A percentile compares a stretch with the other conserved stretches of the same genome.
phyloP scores from a whole-genome alignment of 2,329 filamentous ascomycete species.

The Fusarium tupiense region DNA sequence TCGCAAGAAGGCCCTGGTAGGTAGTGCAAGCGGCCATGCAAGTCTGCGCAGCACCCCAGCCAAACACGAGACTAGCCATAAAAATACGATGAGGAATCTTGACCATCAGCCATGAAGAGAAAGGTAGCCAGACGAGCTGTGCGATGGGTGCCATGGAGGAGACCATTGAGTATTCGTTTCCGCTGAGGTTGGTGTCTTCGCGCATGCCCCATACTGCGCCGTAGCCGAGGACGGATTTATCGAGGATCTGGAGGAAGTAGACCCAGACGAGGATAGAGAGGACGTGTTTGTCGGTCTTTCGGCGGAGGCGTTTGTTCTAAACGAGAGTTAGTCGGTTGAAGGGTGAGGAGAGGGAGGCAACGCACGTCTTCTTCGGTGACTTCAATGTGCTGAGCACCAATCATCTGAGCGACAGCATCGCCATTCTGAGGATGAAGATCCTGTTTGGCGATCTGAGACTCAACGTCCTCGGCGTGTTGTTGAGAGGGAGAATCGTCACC shows the following conservation, averaged over 20 bases:
- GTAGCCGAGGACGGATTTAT: constrained; percentile 67
- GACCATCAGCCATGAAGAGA: constrained; percentile 68
- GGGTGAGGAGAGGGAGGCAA: rapidly evolving
- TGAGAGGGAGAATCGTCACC: constrained; percentile 7
- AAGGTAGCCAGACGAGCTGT: constrained; percentile 69
- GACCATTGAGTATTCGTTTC: constrained; percentile 66
- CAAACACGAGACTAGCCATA: constrained; percentile 60
- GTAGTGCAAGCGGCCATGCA: constrained; percentile 58
- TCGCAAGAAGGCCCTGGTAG: constrained; percentile 59
- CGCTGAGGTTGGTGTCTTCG: constrained; percentile 59
- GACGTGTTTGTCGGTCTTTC: constrained; percentile 70
- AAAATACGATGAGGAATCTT: constrained; percentile 68
- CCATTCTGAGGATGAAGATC: background rate
- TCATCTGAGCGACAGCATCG: constrained; percentile 24
- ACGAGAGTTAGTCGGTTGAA: background rate
- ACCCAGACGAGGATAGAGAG: constrained; percentile 65
- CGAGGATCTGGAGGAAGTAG: constrained; percentile 68
- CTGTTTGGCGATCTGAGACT: constrained; percentile 6
- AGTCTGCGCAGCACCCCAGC: constrained; percentile 56
- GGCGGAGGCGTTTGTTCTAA: constrained; percentile 57
- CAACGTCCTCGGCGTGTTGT: constrained; percentile 8
- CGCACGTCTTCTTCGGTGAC: constrained; percentile 32
- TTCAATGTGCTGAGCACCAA: constrained; percentile 26
- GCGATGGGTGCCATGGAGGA: constrained; percentile 68
- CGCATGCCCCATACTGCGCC: constrained; percentile 65